Base-by-base conservation (phyloP, 23 red algal species). In the Chondrus crispus region DNA sequence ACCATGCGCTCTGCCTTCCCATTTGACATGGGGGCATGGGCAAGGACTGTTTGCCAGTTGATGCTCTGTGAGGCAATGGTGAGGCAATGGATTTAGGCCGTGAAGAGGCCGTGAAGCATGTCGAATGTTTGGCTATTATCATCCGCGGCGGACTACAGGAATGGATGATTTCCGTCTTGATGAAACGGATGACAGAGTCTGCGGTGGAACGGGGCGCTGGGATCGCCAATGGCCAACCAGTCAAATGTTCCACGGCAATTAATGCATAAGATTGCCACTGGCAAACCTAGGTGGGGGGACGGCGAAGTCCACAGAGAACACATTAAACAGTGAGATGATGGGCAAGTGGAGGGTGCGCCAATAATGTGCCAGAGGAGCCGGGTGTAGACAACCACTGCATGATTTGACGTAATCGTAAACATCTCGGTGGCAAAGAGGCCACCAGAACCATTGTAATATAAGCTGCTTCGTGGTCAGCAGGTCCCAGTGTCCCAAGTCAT, bases 401-500 rank as follows among this genome's bases (percentile, higher is more conserved):
- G 30, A 40, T 38, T 76, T 37, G 28, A 76, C 71, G 71, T 76
- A 76, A 40, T 76, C 71, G 71, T 76, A 38, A 76, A 76, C 43
- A 24, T 76, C 4, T 38, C 43, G 33, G 5, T 76, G 71, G 71
- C 6, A 76, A 8, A 43, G 4, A 76, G 71, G 71, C 71, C 71
- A 76, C 71, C 71, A 76, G 4, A 37, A 76, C 28, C 71, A 8
- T 12, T 76, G 4, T 37, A 76, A 5, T n/a, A 76, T 76, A 20
- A 76, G 43, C 7, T 5, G 7, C 6, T 9, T 37, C 6, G 43
- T 82, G 22, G 77, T 46, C 8, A 20, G 26, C 26, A 32, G 10
- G 45, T 82, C 47, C 77, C 77, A 82, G 77, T 82, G 77, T 55
- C 77, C 43, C n/a, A 82, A 54, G 30, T 82, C 77, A 57, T 82